Evolutionary conservation across 2,329 filamentous ascomycete genomes (phyloP), one percentile per base, ranked within the genome.

Genomic region (Fusarium vanettenii): DNA sequence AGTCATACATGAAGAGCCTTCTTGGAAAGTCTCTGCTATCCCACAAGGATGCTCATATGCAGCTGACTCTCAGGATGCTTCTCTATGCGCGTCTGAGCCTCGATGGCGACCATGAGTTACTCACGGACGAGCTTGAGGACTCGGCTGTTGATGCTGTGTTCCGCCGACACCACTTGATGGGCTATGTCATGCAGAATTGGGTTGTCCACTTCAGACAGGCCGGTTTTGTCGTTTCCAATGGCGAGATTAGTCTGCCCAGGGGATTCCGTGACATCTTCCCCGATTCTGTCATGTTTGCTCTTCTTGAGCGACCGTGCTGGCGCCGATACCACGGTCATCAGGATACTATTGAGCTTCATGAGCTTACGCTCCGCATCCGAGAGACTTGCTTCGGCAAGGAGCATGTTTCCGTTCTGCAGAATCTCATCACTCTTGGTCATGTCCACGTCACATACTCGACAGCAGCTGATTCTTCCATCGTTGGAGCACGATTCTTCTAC

Each of bases 231-330:
- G 75, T 71, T 3, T 43, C 73, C 0, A 78, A 79, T 16, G 81
- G 78, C 7, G 73, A 81, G 27, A 66, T 84, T 5, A 65, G 66
- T 2, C 60, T 84, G 18, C 75, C 79, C 6, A 70, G 79, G 13
- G 82, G 81, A 5, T 83, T 85, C 62, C 76, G 77, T n/a, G 78
- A 81, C 5, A 68, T 81, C 31, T 84, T 85, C 60, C 83, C 84
- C 0, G 76, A 79, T 29, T 82, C 82, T 4, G 77, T 79, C n/a
- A 81, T 81, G 66, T 83, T 85, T 66, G 76, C 80, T 20, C 74
- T 84, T 8, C 68, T 85, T 4, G 83, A 85, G 65, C 74, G 81
- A 57, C 72, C 78, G 2, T 79, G 78, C 29, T 83, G 82, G 81
- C 71, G 76, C 11, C 75, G 73, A n/a, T 66, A 79, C 20, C 67